A percentile compares a stretch with the other conserved stretches of the same genome.
phyloP scores from a whole-genome alignment of 2,329 filamentous ascomycete species.

The Epichloe typhina region DNA sequence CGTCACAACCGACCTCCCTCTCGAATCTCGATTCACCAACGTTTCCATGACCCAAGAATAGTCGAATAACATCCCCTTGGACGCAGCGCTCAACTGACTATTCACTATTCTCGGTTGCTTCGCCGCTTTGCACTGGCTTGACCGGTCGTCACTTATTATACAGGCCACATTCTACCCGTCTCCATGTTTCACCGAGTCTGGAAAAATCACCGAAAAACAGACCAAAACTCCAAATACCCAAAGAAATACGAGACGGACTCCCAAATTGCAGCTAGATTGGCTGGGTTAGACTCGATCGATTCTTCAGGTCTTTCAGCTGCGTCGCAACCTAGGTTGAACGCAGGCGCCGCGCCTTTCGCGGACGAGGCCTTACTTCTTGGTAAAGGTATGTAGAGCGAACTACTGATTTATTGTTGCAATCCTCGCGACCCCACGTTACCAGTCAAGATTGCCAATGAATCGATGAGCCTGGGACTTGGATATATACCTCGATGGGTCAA shows the following conservation, averaged over 20 bases:
- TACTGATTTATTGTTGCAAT: not conserved
- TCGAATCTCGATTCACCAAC: not conserved
- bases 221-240: slow-evolving; percentile 9
- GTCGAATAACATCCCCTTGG: not conserved
- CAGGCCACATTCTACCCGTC: slow-evolving; percentile 3
- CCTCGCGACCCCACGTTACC: not conserved
- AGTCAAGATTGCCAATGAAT: not conserved
- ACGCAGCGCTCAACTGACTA: not conserved
- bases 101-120: not conserved
- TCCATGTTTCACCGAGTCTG: slow-evolving; percentile 27
- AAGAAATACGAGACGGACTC: slow-evolving; percentile 4
- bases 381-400: slow-evolving; percentile 2
- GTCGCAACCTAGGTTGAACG: not conserved
- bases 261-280: not conserved
- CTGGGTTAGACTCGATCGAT: not conserved
- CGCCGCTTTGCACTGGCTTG: not conserved
- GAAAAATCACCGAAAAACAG: slow-evolving; percentile 16
- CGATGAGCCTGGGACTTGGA: too few species aligned
- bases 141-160: not conserved
- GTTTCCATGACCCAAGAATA: not conserved
- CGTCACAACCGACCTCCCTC: not conserved
- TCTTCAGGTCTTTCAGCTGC: not conserved
- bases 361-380: not conserved
- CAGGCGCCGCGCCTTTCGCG: slow-evolving; percentile 1
- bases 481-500: too few species aligned